phyloP scores from a whole-genome alignment of 1,139 yeast genomes.

The Pichia sorboxylosa region DNA sequence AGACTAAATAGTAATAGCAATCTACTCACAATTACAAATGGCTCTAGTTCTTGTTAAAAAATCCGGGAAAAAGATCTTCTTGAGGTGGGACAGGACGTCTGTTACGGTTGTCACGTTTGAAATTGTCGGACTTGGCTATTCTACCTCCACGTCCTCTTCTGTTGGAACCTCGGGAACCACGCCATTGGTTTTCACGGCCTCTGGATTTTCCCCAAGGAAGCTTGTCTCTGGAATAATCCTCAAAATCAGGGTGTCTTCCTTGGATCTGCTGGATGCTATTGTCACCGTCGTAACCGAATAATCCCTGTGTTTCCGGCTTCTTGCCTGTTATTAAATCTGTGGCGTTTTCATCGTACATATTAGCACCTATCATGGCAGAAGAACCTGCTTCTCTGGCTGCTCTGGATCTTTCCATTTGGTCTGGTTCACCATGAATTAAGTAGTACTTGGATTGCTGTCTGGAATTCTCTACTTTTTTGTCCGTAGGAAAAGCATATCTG shows the following conservation, averaged over 20 bases:
- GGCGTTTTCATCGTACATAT: neutral
- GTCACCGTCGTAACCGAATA: constrained; percentile 12
- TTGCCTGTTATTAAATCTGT: constrained; percentile 19
- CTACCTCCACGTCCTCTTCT: constrained; percentile 2
- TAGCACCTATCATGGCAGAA: too few species aligned
- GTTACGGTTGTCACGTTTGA: neutral
- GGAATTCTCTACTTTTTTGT: constrained; percentile 49
- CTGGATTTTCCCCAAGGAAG: neutral
- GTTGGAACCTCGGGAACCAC: constrained; percentile 3
- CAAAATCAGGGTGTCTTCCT: neutral
- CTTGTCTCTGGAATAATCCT: neutral
- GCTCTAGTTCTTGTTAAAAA: too few species aligned
- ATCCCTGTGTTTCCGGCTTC: constrained; percentile 7
- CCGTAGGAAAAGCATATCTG: constrained; percentile 43
- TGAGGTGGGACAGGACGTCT: constrained; percentile 3
- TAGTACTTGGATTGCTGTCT: constrained; percentile 54
- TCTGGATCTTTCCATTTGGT: constrained; percentile 19
- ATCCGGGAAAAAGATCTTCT: too few species aligned
- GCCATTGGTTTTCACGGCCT: neutral
- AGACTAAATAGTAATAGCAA: too few species aligned
- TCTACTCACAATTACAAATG: too few species aligned
- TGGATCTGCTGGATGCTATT: constrained; percentile 2
- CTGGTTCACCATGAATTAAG: constrained; percentile 66
- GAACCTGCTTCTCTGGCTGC: constrained; percentile 7
- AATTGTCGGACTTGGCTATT: neutral